A percentile compares a stretch with the other conserved stretches of the same genome.
phyloP scores from a whole-genome alignment of 495 filamentous ascomycete species.

The Podospora australis region DNA sequence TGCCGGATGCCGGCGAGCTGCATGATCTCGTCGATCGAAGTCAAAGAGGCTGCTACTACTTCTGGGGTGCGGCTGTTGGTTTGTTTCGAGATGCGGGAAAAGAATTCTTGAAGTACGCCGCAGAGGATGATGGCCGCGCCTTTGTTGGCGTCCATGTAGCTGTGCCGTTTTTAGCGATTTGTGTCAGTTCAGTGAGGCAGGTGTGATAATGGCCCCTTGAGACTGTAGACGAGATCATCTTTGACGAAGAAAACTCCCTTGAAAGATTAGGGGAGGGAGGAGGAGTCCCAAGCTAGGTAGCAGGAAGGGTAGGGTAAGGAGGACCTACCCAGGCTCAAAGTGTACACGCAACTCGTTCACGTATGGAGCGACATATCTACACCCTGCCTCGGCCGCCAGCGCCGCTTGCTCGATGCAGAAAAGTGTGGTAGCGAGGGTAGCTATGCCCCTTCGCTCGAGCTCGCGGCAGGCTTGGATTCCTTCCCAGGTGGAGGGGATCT shows the following conservation, averaged over 20 bases:
- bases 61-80: conserved; percentile 28
- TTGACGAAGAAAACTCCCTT: too few relatives aligned
- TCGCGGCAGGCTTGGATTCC: conserved; percentile 54
- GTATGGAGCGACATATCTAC: conserved; percentile 56
- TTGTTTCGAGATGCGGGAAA: conserved; percentile 22
- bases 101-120: conserved; percentile 48
- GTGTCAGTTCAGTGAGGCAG: too few relatives aligned
- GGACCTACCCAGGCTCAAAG: conserved; percentile 47
- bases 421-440: conserved; percentile 55
- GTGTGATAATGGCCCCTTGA: too few relatives aligned
- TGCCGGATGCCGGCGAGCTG: conserved; percentile 51
- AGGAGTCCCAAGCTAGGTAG: too few relatives aligned
- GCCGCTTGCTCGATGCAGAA: conserved; percentile 54
- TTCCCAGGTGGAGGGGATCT: conserved; percentile 59
- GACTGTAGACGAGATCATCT: too few relatives aligned
- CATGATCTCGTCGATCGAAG: conserved; percentile 50
- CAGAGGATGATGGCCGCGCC: conserved; percentile 46
- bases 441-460: conserved; percentile 46
- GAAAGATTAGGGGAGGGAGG: too few relatives aligned
- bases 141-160: conserved; percentile 39
- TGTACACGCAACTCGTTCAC: conserved; percentile 61
- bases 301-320: too few relatives aligned
- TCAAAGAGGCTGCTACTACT: conserved; percentile 52
- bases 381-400: conserved; percentile 50
- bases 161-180: too few relatives aligned